Percentiles rank a stretch among this genome's conserved stretches.
These are phyloP conservation scores for Blastocystis sp. DNA, from an alignment of 352 stramenopile species.

Conservation along the genomic window DNA sequence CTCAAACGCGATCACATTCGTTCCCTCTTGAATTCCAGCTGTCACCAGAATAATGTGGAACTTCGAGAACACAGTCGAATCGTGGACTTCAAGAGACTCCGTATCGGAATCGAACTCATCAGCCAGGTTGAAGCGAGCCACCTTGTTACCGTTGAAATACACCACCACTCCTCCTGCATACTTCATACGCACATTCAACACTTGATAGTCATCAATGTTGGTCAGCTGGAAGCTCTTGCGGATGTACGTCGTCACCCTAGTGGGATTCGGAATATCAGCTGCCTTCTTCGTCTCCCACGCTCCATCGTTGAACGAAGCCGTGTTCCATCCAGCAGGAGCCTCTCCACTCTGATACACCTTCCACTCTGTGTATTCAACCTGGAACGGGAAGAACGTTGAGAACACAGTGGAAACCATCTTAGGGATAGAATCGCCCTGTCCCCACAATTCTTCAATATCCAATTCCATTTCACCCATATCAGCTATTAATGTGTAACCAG, in stretches of 20 bases:
- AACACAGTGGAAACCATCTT: not conserved
- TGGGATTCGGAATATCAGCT: not conserved
- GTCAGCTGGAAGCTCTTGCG: not conserved
- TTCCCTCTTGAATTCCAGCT: not conserved
- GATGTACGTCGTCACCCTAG: not conserved
- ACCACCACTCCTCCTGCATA: not conserved
- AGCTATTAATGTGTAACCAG: not conserved
- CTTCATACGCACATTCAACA: conserved; percentile 15
- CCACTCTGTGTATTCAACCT: conserved; percentile 22
- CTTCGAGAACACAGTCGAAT: not conserved
- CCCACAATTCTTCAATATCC: not conserved
- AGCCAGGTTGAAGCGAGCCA: not conserved
- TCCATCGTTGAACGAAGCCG: not conserved
- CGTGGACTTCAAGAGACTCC: not conserved
- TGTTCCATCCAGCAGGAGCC: not conserved
- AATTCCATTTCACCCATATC: not conserved
- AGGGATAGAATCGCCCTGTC: not conserved
- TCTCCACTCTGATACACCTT: not conserved
- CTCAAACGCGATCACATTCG: not conserved
- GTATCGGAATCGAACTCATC: not conserved
- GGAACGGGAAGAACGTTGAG: conserved; percentile 22
- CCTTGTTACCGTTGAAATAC: not conserved
- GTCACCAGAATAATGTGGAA: not conserved
- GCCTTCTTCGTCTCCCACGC: not conserved
- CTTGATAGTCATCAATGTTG: not conserved